Base-by-base conservation (phyloP, 2,329 filamentous ascomycete species). In the Botryotinia convoluta region DNA sequence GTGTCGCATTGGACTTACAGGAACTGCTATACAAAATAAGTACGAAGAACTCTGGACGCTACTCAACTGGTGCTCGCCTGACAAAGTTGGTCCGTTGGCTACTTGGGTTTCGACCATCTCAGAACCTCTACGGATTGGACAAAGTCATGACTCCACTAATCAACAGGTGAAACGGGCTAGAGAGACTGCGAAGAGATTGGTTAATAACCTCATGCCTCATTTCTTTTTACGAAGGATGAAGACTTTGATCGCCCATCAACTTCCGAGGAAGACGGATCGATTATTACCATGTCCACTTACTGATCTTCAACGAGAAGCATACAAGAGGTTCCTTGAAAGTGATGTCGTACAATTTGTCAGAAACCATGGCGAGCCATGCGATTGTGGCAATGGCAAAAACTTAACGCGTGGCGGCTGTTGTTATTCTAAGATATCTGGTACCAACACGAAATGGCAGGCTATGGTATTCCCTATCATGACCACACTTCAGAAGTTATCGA, bases 1-100 rank as follows among this genome's bases (percentile, higher is more conserved):
- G 3, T 98, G 96, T 80, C 89, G 96, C 48, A 95, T 99, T 74
- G 96, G 96, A 0, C 86, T 99, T 14, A 98, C 95, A 0, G 96
- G 96, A 2, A 99, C 96, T 0, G 95, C 95, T 0, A 98, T 99
- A 62, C 96, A 99, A 81, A 99, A 99, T 82, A 96, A 93, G 77
- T 99, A 99, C 81, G 94, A 98, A 80, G 96, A 99, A 81, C 87
- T 99, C 0, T 99, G 95, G 95, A 97, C 94, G 0, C 85, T 99
- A 0, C 85, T 99, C 4, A 97, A 99, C 81, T 99, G 96, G 96
- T 95, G 94, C 0, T 96, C 97, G 77, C 96, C 96, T 0, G 95
- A 94, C 0, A 83, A 87, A 64, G 87, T 92, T 75, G 90, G 90
- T 0, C 88, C 90, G 0, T 83, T 92, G 16, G 84, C 87, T 8